Conservation (phyloP, 768 basidiomycete genomes). For the Mycena albidolilacea region DNA sequence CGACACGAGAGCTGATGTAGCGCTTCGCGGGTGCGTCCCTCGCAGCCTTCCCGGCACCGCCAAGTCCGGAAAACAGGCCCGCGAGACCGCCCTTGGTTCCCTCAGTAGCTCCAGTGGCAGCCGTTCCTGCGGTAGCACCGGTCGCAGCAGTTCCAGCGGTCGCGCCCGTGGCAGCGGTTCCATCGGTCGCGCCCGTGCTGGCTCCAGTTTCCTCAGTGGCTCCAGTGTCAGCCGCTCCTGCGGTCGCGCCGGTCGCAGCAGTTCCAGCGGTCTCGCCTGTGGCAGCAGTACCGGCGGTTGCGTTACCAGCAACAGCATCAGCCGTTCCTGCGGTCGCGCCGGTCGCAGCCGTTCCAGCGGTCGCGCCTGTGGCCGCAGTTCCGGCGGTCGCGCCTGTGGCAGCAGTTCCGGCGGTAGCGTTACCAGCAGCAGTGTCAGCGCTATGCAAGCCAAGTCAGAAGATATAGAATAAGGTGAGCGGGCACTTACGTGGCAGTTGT, state of each 20-base stretch:
- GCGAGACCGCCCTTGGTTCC: conserved; percentile 7
- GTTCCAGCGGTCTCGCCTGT: no score
- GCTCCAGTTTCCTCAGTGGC: background rate
- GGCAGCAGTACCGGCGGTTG: background rate
- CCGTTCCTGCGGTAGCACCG: background rate
- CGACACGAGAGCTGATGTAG: conserved; percentile 35
- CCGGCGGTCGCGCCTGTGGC: background rate
- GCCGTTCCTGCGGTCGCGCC: background rate
- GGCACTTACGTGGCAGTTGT: background rate
- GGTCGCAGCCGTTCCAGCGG: background rate
- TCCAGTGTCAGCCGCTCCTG: background rate
- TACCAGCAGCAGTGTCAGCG: background rate
- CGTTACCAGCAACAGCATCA: background rate
- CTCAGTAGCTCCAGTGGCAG: background rate
- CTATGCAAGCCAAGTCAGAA: background rate
- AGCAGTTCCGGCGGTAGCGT: conserved; percentile 2
- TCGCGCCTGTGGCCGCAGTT: background rate
- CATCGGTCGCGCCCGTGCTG: background rate
- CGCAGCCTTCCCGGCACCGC: conserved; percentile 18
- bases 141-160: conserved; percentile 9
- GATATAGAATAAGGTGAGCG: background rate
- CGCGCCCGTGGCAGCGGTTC: background rate
- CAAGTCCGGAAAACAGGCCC: conserved; percentile 1
- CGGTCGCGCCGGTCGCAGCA: background rate
- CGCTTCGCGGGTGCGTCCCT: conserved; percentile 23